A percentile compares a stretch with the other conserved stretches of the same genome.
These are phyloP conservation scores for Heterobasidion parviporum DNA, from an alignment of 1,284 basidiomycete genomes.

Conservation along the genomic window DNA sequence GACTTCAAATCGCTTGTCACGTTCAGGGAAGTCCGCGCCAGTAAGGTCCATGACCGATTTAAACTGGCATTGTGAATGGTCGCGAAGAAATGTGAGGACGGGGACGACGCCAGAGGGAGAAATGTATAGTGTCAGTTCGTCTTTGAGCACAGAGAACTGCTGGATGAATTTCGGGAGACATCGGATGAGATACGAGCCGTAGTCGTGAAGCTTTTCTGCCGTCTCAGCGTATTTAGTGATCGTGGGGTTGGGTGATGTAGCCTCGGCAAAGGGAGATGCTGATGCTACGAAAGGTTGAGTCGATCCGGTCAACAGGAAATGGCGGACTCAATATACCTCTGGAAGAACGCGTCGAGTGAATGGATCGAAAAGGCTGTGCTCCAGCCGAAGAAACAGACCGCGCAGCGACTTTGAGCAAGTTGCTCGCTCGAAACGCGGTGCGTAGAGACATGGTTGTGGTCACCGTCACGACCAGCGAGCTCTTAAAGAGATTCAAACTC, in stretches of 20 bases:
- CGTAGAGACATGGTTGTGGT: slow-evolving; percentile 40
- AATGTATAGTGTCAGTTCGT: slow-evolving; percentile 90
- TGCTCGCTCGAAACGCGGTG: slow-evolving; percentile 33
- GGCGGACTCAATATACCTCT: slow-evolving; percentile 32
- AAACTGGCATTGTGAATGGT: slow-evolving; percentile 96
- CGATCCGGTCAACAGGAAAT: background rate
- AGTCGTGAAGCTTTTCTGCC: slow-evolving; percentile 75
- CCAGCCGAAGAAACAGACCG: slow-evolving; percentile 17
- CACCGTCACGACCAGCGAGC: slow-evolving; percentile 1
- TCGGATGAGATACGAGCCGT: slow-evolving; percentile 85
- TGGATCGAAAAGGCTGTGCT: slow-evolving; percentile 34
- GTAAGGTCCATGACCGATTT: slow-evolving; percentile 91
- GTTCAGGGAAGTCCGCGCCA: slow-evolving; percentile 92
- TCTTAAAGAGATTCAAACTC: slow-evolving; percentile 14
- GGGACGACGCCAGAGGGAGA: slow-evolving; percentile 80
- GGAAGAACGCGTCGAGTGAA: slow-evolving; percentile 17
- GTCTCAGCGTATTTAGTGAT: slow-evolving; percentile 60
- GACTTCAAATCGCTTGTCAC: slow-evolving; percentile 93
- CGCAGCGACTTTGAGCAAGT: slow-evolving; percentile 24
- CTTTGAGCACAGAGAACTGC: slow-evolving; percentile 96
- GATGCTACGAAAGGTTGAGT: slow-evolving; percentile 36
- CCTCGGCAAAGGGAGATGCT: slow-evolving; percentile 76
- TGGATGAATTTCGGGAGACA: slow-evolving; percentile 93
- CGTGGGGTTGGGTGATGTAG: slow-evolving; percentile 80
- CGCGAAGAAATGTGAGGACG: slow-evolving; percentile 88